Conservation (phyloP, 148 eudicot genomes). For the Chenopodium quinoa region DNA sequence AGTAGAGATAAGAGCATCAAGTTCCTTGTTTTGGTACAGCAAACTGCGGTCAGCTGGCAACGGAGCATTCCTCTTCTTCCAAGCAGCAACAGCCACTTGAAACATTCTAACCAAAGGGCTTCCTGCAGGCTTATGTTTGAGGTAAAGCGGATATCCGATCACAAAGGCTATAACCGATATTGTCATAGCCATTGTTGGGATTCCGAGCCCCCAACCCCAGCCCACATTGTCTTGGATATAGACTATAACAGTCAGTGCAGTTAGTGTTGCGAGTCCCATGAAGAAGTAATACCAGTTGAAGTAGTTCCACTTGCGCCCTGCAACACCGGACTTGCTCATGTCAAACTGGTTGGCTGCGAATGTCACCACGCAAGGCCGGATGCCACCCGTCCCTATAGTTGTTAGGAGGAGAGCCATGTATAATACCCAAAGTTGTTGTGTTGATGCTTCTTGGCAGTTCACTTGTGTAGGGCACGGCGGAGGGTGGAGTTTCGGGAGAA, state of each 20-base stretch:
- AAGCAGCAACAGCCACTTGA: conserved; percentile 62
- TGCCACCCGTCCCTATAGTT: conserved; percentile 79
- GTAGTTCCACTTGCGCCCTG: conserved; percentile 55
- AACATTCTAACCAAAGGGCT: conserved; percentile 72
- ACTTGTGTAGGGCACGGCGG: conserved; percentile 30
- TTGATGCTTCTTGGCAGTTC: conserved; percentile 49
- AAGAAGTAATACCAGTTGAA: conserved; percentile 51
- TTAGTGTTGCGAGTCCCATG: conserved; percentile 35
- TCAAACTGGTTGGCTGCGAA: conserved; percentile 88
- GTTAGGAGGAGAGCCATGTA: conserved; percentile 68
- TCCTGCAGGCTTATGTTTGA: conserved; percentile 64
- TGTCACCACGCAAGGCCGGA: conserved; percentile 81
- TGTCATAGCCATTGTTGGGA: conserved; percentile 40
- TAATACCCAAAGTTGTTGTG: conserved; percentile 58
- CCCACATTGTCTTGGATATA: conserved; percentile 51
- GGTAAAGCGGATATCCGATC: conserved; percentile 46
- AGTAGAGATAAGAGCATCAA: conserved; percentile 31
- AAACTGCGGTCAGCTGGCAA: conserved; percentile 43
- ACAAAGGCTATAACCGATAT: conserved; percentile 35
- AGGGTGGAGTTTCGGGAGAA: conserved; percentile 32
- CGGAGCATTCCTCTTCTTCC: conserved; percentile 57
- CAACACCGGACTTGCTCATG: conserved; percentile 53
- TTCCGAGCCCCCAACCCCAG: conserved; percentile 60
- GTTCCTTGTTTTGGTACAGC: conserved; percentile 54
- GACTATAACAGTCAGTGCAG: conserved; percentile 47